Evolutionary conservation across 345 rosid genomes (phyloP).

Genomic region (Acer yangbiense): DNA sequence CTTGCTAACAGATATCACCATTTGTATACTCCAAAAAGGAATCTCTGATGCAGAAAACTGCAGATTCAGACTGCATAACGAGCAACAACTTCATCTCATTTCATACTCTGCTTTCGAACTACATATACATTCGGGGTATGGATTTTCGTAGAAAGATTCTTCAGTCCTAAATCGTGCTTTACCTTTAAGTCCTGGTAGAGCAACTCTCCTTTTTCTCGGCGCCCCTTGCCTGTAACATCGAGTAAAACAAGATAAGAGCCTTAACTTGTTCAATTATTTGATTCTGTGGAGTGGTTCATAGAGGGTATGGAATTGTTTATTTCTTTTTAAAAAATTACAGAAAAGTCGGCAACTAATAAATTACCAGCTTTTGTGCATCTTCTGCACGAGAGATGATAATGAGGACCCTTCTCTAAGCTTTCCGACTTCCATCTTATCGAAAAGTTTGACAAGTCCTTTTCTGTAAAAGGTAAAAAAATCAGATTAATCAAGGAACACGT

Average conservation of each 20-base stretch:
- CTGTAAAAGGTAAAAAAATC: constrained; percentile 39
- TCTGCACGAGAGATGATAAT: constrained; percentile 50
- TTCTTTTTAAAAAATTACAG: neutral
- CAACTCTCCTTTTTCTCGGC: constrained; percentile 71
- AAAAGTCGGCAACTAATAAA: neutral
- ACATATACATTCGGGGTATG: constrained; percentile 88
- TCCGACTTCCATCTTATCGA: constrained; percentile 71
- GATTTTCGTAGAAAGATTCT: constrained; percentile 92
- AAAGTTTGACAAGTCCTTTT: constrained; percentile 71
- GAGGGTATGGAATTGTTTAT: neutral
- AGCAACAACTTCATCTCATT: neutral
- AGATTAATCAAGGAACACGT: constrained; percentile 1
- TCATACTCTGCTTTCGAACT: constrained; percentile 38
- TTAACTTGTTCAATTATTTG: neutral
- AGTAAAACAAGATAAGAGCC: neutral
- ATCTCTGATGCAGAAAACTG: neutral
- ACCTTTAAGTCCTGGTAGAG: constrained; percentile 71
- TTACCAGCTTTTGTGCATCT: constrained; percentile 77
- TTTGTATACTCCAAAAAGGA: neutral
- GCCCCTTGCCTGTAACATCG: constrained; percentile 72
- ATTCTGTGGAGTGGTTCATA: neutral
- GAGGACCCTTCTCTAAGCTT: constrained; percentile 45
- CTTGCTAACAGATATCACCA: neutral
- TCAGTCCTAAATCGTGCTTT: constrained; percentile 79
- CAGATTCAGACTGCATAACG: neutral